These are phyloP conservation scores for Verticillium zaregamsianum DNA, from an alignment of 2,329 filamentous ascomycete species.

Conservation along the genomic window DNA sequence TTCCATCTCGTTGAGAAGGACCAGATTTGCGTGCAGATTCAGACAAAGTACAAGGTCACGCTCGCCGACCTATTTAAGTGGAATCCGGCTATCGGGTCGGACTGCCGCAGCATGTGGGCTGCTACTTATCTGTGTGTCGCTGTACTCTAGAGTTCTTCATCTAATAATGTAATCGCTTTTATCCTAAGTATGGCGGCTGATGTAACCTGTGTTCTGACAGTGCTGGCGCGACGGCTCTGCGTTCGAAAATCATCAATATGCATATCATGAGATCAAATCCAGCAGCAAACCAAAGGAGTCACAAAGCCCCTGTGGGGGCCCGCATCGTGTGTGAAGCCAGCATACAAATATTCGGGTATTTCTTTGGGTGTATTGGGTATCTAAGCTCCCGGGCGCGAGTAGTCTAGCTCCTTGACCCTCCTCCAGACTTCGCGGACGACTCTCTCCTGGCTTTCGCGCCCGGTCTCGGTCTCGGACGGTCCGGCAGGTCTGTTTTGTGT, in stretches of 20 bases:
- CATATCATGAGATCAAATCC: too few species aligned
- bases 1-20: conserved; percentile 9
- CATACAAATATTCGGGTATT: background rate
- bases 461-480: conserved; percentile 56
- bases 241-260: too few species aligned
- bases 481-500: conserved; percentile 53
- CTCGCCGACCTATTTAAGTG: background rate
- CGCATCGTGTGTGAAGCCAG: too few species aligned
- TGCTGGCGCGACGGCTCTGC: too few species aligned
- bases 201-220: too few species aligned
- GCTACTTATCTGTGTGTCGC: conserved; percentile 8
- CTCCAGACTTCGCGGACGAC: conserved; percentile 70
- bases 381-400: conserved; percentile 57
- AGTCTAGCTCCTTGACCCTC: conserved; percentile 62
- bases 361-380: background rate
- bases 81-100: conserved; percentile 15
- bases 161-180: too few species aligned
- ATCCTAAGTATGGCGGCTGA: too few species aligned
- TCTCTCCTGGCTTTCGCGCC: conserved; percentile 63
- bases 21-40: conserved; percentile 7
- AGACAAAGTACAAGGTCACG: background rate
- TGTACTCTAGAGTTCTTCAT: background rate
- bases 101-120: conserved; percentile 16
- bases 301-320: too few species aligned
- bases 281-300: too few species aligned